These are phyloP conservation scores for Pholiota microspora DNA, from an alignment of 768 basidiomycete genomes.

Conservation along the genomic window DNA sequence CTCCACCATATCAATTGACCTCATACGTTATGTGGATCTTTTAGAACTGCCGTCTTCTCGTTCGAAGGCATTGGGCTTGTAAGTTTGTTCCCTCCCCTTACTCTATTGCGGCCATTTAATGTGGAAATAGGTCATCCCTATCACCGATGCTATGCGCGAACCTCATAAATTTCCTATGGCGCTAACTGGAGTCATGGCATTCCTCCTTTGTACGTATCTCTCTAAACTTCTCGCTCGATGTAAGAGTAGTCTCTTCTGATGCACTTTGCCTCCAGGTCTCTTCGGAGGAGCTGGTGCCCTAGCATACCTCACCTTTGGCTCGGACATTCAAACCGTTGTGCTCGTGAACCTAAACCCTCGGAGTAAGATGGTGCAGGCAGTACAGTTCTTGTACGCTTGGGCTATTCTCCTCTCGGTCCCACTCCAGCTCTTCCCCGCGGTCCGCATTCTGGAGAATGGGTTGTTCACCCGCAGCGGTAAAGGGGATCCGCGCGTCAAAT, in stretches of 20 bases:
- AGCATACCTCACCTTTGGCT: conserved; percentile 86
- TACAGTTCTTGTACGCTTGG: conserved; percentile 86
- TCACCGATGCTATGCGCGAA: conserved; percentile 95
- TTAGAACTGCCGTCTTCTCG: conserved; percentile 93
- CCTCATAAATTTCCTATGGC: conserved; percentile 90
- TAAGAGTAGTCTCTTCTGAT: background rate
- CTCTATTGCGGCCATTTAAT: conserved; percentile 2
- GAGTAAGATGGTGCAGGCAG: conserved; percentile 85
- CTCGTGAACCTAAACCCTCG: conserved; percentile 88
- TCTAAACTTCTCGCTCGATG: too few species aligned
- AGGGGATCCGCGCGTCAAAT: conserved; percentile 77
- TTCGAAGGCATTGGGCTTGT: conserved; percentile 97
- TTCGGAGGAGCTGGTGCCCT: conserved; percentile 88
- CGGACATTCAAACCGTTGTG: conserved; percentile 87
- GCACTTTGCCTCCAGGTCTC: conserved; percentile 45
- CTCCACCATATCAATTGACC: conserved; percentile 2
- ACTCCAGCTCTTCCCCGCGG: conserved; percentile 96
- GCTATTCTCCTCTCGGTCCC: conserved; percentile 92
- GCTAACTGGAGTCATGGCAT: conserved; percentile 89
- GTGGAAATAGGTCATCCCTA: conserved; percentile 75
- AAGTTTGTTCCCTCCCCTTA: conserved; percentile 21
- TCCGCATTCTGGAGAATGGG: conserved; percentile 96
- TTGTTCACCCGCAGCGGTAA: conserved; percentile 90
- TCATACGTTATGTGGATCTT: conserved; percentile 2
- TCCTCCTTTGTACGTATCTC: conserved; percentile 56